These are phyloP conservation scores for Alternaria dauci DNA, from an alignment of 2,329 filamentous ascomycete species.

Conservation along the genomic window DNA sequence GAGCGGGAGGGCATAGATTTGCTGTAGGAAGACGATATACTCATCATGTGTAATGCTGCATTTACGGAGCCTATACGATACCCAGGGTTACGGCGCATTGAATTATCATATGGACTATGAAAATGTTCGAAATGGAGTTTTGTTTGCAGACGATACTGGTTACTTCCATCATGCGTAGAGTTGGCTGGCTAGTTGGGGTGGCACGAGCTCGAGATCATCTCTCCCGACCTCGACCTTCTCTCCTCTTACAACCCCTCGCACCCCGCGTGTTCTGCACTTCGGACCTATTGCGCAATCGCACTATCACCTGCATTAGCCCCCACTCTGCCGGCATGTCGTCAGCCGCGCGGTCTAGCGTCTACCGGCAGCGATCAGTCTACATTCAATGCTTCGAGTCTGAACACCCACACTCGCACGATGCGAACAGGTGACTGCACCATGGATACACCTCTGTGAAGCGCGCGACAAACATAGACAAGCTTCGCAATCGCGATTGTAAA, in stretches of 20 bases:
- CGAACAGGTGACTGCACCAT: neutral
- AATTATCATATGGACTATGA: neutral
- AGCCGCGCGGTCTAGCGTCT: neutral
- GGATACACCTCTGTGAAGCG: neutral
- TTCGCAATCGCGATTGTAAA: neutral
- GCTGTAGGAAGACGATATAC: slow-evolving; percentile 25
- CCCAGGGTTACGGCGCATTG: slow-evolving; percentile 15
- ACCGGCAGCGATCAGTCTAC: neutral
- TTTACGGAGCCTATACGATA: slow-evolving; percentile 22
- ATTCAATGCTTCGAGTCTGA: slow-evolving; percentile 1
- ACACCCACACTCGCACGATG: slow-evolving; percentile 2
- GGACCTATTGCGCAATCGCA: slow-evolving; percentile 18
- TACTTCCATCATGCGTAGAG: neutral
- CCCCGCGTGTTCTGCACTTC: slow-evolving; percentile 11
- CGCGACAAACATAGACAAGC: neutral
- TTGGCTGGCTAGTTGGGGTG: neutral
- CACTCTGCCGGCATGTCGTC: neutral
- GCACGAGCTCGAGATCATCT: neutral
- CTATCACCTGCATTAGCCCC: slow-evolving; percentile 6
- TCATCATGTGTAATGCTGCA: slow-evolving; percentile 6
- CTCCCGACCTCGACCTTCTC: neutral
- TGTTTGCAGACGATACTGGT: neutral
- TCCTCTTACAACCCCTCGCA: neutral
- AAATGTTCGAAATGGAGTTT: neutral
- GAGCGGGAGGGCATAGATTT: slow-evolving; percentile 85